Percentiles rank a stretch among this genome's conserved stretches.
Evolutionary conservation across 1,284 basidiomycete species (phyloP).

Genomic region (Inonotus obliquus): DNA sequence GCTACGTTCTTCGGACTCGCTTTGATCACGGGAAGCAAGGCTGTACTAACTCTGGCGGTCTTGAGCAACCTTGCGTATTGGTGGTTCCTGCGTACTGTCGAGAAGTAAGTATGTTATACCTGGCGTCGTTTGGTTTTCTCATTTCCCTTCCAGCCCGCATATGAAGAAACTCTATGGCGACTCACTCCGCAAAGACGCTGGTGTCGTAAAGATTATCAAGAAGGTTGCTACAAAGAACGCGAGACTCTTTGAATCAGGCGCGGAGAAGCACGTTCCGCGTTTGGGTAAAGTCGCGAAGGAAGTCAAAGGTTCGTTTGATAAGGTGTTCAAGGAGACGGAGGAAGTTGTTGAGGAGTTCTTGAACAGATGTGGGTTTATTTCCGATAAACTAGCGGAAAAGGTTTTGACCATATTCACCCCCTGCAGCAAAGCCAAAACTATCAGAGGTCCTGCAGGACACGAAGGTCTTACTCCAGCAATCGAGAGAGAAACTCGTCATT

Average conservation of each 20-base stretch:
- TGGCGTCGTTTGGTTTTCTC: conserved; percentile 1
- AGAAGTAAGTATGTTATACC: conserved; percentile 58
- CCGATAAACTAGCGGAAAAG: not conserved
- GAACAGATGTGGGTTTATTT: conserved; percentile 63
- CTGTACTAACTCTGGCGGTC: conserved; percentile 82
- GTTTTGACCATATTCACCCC: conserved; percentile 20
- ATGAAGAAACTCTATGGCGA: conserved; percentile 96
- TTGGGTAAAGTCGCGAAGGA: conserved; percentile 80
- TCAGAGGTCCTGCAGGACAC: conserved; percentile 89
- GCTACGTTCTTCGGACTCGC: conserved; percentile 93
- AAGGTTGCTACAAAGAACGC: conserved; percentile 82
- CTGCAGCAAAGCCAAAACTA: conserved; percentile 52
- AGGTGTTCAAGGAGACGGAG: conserved; percentile 90
- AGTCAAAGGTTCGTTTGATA: conserved; percentile 90
- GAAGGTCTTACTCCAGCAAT: conserved; percentile 86
- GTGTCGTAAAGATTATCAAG: conserved; percentile 95
- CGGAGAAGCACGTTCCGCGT: conserved; percentile 69
- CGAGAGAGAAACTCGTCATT: conserved; percentile 84
- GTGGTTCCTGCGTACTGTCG: conserved; percentile 89
- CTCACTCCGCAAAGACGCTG: conserved; percentile 89
- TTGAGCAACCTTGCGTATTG: conserved; percentile 81
- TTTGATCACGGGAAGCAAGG: conserved; percentile 84
- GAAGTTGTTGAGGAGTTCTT: conserved; percentile 91
- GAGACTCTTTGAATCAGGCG: conserved; percentile 60
- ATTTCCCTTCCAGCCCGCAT: conserved; percentile 66